A percentile compares a stretch with the other conserved stretches of the same genome.
These are phyloP conservation scores for Ganoderma meredithae DNA, from an alignment of 1,284 basidiomycete genomes.

Conservation along the genomic window DNA sequence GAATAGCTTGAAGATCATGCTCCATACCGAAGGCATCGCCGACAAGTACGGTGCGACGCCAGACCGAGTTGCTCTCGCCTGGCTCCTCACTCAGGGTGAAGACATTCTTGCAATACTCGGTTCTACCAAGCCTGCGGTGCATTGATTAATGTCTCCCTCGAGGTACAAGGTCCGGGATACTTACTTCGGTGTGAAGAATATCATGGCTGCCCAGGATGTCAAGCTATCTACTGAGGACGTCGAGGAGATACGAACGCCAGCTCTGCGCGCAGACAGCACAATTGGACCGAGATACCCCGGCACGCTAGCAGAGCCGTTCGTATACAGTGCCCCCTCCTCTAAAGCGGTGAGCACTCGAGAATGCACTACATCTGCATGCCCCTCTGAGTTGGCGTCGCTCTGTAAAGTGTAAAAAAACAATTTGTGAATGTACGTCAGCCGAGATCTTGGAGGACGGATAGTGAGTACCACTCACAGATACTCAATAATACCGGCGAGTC, in stretches of 20 bases:
- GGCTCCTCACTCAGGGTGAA: conserved; percentile 49
- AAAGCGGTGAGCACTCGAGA: not conserved
- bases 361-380: too few relatives aligned
- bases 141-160: conserved; percentile 5
- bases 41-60: conserved; percentile 39
- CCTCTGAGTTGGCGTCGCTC: too few relatives aligned
- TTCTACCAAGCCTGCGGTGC: conserved; percentile 36
- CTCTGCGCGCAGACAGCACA: conserved; percentile 37
- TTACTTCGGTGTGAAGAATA: not conserved
- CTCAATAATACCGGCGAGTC: too few relatives aligned
- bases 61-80: conserved; percentile 53
- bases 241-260: conserved; percentile 41
- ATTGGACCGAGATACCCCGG: conserved; percentile 29
- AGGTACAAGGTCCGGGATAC: conserved; percentile 39
- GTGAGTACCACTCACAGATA: too few relatives aligned
- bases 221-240: conserved; percentile 43
- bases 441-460: too few relatives aligned
- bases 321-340: conserved; percentile 32
- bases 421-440: too few relatives aligned
- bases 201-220: conserved; percentile 38
- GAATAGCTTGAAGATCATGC: conserved; percentile 45
- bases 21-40: not conserved
- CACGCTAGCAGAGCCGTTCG: conserved; percentile 7
- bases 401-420: too few relatives aligned
- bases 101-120: conserved; percentile 52